Conservation (phyloP, 768 basidiomycete genomes). For the Fibroporia radiculosa region DNA sequence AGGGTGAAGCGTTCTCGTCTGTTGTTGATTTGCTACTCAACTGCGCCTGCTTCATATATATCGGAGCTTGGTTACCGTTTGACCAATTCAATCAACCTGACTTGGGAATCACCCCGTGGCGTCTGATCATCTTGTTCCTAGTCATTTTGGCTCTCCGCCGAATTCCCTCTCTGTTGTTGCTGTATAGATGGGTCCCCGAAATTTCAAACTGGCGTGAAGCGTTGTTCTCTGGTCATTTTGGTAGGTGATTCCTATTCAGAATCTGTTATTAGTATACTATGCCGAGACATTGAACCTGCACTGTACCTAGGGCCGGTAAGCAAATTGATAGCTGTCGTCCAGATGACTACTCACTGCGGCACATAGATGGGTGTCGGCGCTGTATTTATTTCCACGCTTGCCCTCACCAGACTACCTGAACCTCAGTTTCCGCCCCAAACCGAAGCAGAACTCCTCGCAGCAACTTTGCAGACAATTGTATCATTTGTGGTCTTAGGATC, state of each 20-base stretch:
- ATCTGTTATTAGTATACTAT: too few species aligned
- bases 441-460: constrained; percentile 68
- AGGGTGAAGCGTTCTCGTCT: constrained; percentile 82
- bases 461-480: constrained; percentile 73
- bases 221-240: constrained; percentile 88
- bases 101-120: constrained; percentile 62
- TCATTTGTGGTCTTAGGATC: constrained; percentile 84
- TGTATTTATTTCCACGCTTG: constrained; percentile 78
- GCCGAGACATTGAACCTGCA: background rate
- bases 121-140: constrained; percentile 59
- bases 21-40: constrained; percentile 86
- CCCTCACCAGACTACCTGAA: constrained; percentile 50
- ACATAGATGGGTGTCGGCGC: constrained; percentile 85
- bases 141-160: constrained; percentile 68
- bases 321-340: constrained; percentile 3
- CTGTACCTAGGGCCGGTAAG: constrained; percentile 42
- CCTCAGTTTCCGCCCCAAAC: constrained; percentile 53
- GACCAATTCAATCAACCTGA: constrained; percentile 43
- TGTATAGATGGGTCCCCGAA: constrained; percentile 86
- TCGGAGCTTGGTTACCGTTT: constrained; percentile 83
- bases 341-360: background rate
- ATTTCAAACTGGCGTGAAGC: constrained; percentile 82
- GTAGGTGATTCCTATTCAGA: constrained; percentile 27
- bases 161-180: constrained; percentile 66
- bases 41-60: constrained; percentile 75